These are phyloP conservation scores for Corchorus capsularis DNA, from an alignment of 345 rosid species.

Conservation along the genomic window DNA sequence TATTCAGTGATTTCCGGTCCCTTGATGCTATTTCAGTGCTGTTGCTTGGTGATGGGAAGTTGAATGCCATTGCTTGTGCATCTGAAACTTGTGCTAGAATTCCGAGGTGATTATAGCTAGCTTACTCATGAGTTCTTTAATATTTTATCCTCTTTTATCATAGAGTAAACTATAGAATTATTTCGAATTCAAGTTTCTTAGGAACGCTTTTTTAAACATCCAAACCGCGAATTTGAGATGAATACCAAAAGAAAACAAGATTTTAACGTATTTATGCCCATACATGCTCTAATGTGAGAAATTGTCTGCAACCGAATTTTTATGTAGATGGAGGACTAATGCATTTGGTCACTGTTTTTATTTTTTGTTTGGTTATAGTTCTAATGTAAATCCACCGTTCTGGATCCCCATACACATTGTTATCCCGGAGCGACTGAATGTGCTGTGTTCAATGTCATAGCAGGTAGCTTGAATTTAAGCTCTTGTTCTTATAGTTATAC, in stretches of 20 bases:
- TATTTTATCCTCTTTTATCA: neutral
- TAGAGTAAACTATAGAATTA: neutral
- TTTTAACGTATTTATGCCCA: neutral
- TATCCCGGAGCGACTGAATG: constrained; percentile 92
- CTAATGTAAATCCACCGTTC: constrained; percentile 85
- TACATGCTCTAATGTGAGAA: neutral
- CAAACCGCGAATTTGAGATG: too few species aligned
- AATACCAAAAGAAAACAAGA: too few species aligned
- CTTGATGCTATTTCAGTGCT: constrained; percentile 52
- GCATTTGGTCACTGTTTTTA: neutral
- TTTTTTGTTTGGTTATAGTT: constrained; percentile 46
- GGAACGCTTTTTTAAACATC: neutral
- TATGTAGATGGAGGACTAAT: neutral
- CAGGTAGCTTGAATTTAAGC: constrained; percentile 55
- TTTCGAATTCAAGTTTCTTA: neutral
- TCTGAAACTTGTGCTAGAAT: constrained; percentile 98
- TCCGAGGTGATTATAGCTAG: constrained; percentile 61
- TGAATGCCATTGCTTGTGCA: constrained; percentile 98
- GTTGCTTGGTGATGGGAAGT: constrained; percentile 99
- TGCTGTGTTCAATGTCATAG: constrained; percentile 87
- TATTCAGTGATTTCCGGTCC: neutral
- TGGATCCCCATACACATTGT: constrained; percentile 98
- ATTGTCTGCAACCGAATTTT: too few species aligned
- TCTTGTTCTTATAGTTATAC: constrained; percentile 1
- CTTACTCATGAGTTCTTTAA: neutral